Evolutionary conservation across 1,139 yeast species (phyloP).

Genomic region (Zygoascus meyerae): DNA sequence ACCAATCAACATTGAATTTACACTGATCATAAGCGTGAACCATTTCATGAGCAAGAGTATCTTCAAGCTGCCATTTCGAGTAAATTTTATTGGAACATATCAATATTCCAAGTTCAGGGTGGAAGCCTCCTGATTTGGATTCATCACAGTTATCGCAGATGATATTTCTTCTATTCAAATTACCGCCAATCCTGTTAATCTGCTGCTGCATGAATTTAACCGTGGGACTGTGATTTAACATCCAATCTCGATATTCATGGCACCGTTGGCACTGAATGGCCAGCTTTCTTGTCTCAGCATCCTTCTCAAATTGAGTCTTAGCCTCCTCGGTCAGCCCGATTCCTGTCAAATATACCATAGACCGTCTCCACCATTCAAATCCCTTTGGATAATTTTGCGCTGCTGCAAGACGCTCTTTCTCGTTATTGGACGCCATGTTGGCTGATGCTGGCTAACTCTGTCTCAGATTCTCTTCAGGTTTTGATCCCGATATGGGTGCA

Average conservation of each 20-base stretch:
- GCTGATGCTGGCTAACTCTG: neutral
- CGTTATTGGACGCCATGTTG: neutral
- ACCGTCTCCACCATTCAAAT: constrained; percentile 79
- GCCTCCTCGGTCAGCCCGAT: constrained; percentile 55
- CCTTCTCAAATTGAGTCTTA: constrained; percentile 52
- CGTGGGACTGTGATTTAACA: constrained; percentile 66
- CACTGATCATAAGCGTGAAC: constrained; percentile 91
- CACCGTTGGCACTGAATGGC: constrained; percentile 61
- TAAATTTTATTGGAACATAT: constrained; percentile 80
- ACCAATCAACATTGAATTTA: constrained; percentile 80
- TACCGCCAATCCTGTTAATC: constrained; percentile 63
- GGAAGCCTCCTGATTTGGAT: constrained; percentile 86
- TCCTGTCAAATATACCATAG: constrained; percentile 68
- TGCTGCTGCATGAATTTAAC: constrained; percentile 86
- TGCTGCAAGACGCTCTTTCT: constrained; percentile 4
- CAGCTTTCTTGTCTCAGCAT: constrained; percentile 37
- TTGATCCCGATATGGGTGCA: no score
- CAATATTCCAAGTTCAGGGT: constrained; percentile 80
- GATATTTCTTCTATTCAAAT: constrained; percentile 45
- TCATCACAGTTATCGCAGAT: constrained; percentile 83
- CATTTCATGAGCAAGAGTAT: constrained; percentile 85
- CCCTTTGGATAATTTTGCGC: constrained; percentile 10
- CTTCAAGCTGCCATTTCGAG: constrained; percentile 80
- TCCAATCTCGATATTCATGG: constrained; percentile 71
- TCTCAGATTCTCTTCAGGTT: no score